phyloP scores from a whole-genome alignment of 371 early-diverging fungal species.

The Haplosporangium sp. region DNA sequence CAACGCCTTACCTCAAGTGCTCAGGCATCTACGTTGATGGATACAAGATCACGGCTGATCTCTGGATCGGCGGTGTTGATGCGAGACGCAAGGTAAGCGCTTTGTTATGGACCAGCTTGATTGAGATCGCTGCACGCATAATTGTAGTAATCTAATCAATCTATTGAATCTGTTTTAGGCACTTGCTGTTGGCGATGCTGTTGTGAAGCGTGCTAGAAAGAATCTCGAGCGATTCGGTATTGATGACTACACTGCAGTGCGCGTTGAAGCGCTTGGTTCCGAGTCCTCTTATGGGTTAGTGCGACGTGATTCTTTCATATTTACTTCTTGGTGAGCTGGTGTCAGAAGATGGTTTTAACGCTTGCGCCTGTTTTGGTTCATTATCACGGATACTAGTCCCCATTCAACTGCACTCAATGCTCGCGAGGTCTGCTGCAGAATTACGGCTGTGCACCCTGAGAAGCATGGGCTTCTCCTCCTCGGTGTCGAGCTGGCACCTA shows the following conservation, averaged over 20 bases:
- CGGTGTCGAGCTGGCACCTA: slow-evolving; percentile 76
- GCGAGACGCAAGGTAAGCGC: slow-evolving; percentile 66
- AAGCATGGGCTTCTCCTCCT: slow-evolving; percentile 68
- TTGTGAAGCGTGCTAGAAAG: slow-evolving; percentile 63
- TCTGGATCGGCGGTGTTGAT: slow-evolving; percentile 76
- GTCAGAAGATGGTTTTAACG: too few relatives aligned
- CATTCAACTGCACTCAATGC: slow-evolving; percentile 60
- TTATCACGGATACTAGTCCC: slow-evolving; percentile 50
- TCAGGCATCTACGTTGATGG: slow-evolving; percentile 79
- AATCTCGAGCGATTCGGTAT: slow-evolving; percentile 64
- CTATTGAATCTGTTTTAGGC: slow-evolving; percentile 53
- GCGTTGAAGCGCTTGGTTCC: slow-evolving; percentile 75
- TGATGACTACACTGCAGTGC: slow-evolving; percentile 62
- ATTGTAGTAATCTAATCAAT: not conserved
- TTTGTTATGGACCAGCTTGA: too few relatives aligned
- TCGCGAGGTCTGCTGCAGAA: slow-evolving; percentile 75
- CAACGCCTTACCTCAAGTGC: slow-evolving; percentile 75
- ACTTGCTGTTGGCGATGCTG: slow-evolving; percentile 72
- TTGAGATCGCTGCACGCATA: not conserved
- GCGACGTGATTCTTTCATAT: not conserved
- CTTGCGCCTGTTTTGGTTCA: not conserved
- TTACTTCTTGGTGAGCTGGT: not conserved
- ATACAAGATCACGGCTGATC: slow-evolving; percentile 73
- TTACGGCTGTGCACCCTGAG: slow-evolving; percentile 71
- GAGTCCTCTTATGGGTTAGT: slow-evolving; percentile 78